Base-by-base conservation (phyloP, 805 yeast genomes). In the Nakazawaea sp. region DNA sequence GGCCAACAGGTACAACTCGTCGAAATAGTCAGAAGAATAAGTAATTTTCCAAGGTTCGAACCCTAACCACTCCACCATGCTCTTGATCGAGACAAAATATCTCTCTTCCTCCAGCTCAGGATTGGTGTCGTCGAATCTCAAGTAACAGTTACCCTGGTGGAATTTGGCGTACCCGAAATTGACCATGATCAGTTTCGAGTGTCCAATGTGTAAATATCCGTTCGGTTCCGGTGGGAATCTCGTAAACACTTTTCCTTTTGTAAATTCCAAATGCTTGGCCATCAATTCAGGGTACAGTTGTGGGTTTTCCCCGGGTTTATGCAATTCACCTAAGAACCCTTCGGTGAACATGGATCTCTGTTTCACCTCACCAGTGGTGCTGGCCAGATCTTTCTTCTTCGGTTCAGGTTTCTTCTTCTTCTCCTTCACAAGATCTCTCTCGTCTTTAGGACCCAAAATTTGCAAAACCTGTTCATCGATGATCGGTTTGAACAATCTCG, bases 181-280 rank as follows among this genome's bases (percentile, higher is more conserved):
- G 38, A 90, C 96, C 76, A 92, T 84, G 56, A 92, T 90, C 36
- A 98, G 98, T 64, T 92, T 92, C 29, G 96, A 83, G 56, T 92
- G 99, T 31, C 99, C 98, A 59, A 92, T 90, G 59, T 92, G 98
- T 54, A 92, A 71, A 56, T 79, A 92, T 49, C 98, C 98, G 62
- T 94, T 90, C 29, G 98, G 98, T 64, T 92, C 98, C 5, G 98
- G 98, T 32, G 99, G 99, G 64, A 92, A 92, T 57, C 99, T 78
- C 3, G 98, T 92, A 50, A 75, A 78, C 20, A 90, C 97, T 53
- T 73, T 70, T 32, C 96, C 95, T 27, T 75, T 71, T 24, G 95
- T 86, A 46, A 75, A 76, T 40, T 71, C 75, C 50, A 87, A 67
- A 58, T 92, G 98, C 46, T 76, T 81, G 45, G 69, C 68, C 82